A percentile compares a stretch with the other conserved stretches of the same genome.
Evolutionary conservation across 1,139 yeast species (phyloP).

Genomic region (Candida sojae): DNA sequence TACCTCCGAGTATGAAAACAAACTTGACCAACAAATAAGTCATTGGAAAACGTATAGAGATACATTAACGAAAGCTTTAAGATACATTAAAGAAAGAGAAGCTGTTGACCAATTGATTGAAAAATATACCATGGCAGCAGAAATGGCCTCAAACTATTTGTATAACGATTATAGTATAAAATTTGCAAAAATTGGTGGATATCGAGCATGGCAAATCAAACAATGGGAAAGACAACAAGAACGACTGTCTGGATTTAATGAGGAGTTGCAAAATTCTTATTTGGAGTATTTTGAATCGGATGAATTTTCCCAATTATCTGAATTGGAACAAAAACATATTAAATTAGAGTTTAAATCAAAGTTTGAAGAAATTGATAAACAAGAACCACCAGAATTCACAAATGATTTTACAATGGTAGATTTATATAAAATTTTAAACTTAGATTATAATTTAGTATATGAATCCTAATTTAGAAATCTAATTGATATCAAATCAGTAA

Average conservation of each 20-base stretch:
- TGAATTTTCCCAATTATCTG: conserved; percentile 14
- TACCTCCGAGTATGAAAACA: conserved; percentile 7
- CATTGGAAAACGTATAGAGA: conserved; percentile 14
- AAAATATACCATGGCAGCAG: conserved; percentile 17
- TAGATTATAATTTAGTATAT: conserved; percentile 18
- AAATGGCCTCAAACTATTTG: conserved; percentile 19
- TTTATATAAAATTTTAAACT: conserved; percentile 16
- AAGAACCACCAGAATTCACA: conserved; percentile 7
- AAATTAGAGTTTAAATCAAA: conserved; percentile 6
- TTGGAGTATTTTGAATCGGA: conserved; percentile 14
- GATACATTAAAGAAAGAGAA: conserved; percentile 12
- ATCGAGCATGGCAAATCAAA: conserved; percentile 12
- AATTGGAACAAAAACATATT: conserved; percentile 12
- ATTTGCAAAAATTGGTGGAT: conserved; percentile 17
- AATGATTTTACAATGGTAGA: conserved; percentile 18
- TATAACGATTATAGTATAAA: conserved; percentile 16
- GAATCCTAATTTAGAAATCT: conserved; percentile 11
- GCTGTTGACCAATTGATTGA: conserved; percentile 12
- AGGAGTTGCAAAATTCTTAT: conserved; percentile 8
- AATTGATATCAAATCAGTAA: conserved; percentile 12
- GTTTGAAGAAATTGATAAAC: neutral
- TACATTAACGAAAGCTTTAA: conserved; percentile 15
- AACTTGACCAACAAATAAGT: conserved; percentile 14
- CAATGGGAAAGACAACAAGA: conserved; percentile 10
- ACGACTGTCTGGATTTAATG: conserved; percentile 6